Conservation (phyloP, 768 basidiomycete genomes). For the Termitomyces eurrhizus region DNA sequence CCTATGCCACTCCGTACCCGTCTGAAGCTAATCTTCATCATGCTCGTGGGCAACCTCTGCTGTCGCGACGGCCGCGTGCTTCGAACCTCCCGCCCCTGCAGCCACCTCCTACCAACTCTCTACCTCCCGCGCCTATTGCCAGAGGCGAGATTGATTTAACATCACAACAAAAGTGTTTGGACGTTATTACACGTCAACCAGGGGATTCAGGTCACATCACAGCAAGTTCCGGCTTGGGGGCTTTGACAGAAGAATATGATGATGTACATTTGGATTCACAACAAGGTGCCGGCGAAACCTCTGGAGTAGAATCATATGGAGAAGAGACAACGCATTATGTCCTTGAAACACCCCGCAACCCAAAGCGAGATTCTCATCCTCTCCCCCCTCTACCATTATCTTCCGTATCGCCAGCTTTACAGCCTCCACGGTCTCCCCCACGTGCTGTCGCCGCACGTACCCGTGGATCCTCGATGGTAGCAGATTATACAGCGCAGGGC, state of each 20-base stretch:
- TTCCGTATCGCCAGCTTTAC: conserved; percentile 19
- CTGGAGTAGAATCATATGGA: conserved; percentile 11
- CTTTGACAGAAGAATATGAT: conserved; percentile 61
- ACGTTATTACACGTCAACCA: conserved; percentile 35
- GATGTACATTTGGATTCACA: conserved; percentile 22
- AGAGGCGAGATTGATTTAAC: conserved; percentile 28
- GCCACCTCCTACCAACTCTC: conserved; percentile 58
- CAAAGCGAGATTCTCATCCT: conserved; percentile 56
- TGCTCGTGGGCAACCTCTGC: conserved; percentile 27
- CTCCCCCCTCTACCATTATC: conserved; percentile 64
- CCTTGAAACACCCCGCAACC: conserved; percentile 38
- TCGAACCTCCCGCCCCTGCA: conserved; percentile 62
- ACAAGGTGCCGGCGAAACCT: conserved; percentile 25
- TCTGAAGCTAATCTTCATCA: conserved; percentile 20
- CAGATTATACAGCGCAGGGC: conserved; percentile 28
- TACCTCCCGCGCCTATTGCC: conserved; percentile 54
- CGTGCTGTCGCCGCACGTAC: conserved; percentile 44
- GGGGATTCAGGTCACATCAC: conserved; percentile 52
- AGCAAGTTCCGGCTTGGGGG: conserved; percentile 54
- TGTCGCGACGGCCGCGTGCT: conserved; percentile 44
- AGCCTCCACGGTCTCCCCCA: conserved; percentile 45
- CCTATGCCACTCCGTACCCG: conserved; percentile 50
- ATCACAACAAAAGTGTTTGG: conserved; percentile 28
- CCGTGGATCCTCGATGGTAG: conserved; percentile 51
- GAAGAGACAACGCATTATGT: conserved; percentile 26